phyloP scores from a whole-genome alignment of 257 asterid genomes.

The Lycium barbarum region DNA sequence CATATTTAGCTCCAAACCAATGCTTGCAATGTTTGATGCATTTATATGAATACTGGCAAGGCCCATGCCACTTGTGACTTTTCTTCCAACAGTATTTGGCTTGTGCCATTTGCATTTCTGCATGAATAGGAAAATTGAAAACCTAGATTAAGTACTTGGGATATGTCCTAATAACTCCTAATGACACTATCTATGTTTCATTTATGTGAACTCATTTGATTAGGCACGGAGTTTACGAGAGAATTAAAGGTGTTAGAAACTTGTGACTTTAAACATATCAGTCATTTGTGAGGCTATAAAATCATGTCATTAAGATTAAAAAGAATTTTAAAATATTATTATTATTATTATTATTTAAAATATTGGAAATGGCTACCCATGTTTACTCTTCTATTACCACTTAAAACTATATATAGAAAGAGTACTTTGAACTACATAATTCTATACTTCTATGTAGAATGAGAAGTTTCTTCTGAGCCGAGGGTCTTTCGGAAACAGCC shows the following conservation, averaged over 20 bases:
- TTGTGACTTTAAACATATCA: not conserved
- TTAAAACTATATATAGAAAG: too few species aligned
- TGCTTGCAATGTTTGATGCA: constrained; percentile 9
- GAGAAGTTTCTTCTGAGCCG: too few species aligned
- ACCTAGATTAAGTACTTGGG: not conserved
- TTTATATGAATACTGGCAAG: not conserved
- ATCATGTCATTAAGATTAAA: not conserved
- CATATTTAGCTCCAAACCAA: not conserved
- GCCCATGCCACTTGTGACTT: constrained; percentile 23
- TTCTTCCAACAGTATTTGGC: constrained; percentile 11
- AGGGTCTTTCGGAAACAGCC: too few species aligned
- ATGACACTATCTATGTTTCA: not conserved
- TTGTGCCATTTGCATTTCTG: constrained; percentile 6
- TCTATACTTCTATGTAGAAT: too few species aligned
- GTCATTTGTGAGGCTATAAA: not conserved
- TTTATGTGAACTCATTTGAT: not conserved
- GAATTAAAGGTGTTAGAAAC: not conserved
- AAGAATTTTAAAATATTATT: too few species aligned
- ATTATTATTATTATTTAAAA: too few species aligned
- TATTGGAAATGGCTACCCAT: too few species aligned
- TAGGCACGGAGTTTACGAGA: not conserved
- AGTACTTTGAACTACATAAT: too few species aligned
- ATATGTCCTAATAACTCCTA: not conserved
- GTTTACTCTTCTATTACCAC: too few species aligned
- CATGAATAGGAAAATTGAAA: not conserved